Evolutionary conservation across 768 basidiomycete species (phyloP), one percentile per base, ranked within the genome.

Genomic region (Cantharellus anzutake): DNA sequence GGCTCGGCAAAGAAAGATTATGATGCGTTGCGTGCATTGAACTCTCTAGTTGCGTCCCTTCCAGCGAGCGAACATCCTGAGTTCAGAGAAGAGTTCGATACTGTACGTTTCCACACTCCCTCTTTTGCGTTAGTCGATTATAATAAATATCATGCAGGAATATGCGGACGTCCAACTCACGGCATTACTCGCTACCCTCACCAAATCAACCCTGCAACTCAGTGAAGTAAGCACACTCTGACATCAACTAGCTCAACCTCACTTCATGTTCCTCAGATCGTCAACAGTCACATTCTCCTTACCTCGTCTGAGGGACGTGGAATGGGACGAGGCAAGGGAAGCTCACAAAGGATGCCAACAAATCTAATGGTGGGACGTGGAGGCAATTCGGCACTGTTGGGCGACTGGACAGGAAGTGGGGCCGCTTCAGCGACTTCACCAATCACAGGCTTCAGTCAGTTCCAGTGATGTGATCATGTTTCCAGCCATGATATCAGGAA

Each of bases 81-180:
- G 11, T 96, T 97, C 72, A 76, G 85, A 50, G 78, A 86, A 63
- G 94, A 98, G 71, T 94, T 96, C 64, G 77, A 86, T 60, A 92
- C 84, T 2, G 92, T 91, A 65, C 52, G 78, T 67, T 7, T 4
- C 14, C 44, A 60, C 58, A 68, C 42, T 42, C 57, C 4, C 44
- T 35, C 41, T 58, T 4, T 61, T 16, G 51, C 16, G 11, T 60
- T 53, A 52, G 3, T 20, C 11, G 39, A 56, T 38, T 42, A 44
- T 3, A 48, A 34, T 20, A 42, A 3, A 44, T 41, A 34, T 42
- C 29, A 7, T 4, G 34, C 65, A 96, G 91, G 94, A 99, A 79
- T 90, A 93, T 70, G 86, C 85, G 66, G 93, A 99, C 68, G 91
- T 94, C 14, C 90, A 96, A 62, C 73, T 99, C 38, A 96, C 91